phyloP scores from a whole-genome alignment of 345 rosid species.

The Salix exigua region DNA sequence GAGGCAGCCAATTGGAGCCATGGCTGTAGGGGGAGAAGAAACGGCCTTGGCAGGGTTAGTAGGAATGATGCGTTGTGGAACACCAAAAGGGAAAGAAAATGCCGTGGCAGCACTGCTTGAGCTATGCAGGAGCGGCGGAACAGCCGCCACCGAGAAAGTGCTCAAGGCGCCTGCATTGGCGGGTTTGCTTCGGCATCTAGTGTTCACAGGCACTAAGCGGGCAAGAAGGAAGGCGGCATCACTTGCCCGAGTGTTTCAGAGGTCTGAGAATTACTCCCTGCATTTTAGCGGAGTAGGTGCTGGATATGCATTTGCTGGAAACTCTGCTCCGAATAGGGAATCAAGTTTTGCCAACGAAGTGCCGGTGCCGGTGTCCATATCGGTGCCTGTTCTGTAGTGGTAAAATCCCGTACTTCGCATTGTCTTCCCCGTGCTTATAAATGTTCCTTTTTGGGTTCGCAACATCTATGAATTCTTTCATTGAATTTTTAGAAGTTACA shows the following conservation, averaged over 20 bases:
- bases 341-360: constrained; percentile 56
- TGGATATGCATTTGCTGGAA: constrained; percentile 61
- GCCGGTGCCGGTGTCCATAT: constrained; percentile 60
- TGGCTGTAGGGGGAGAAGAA: constrained; percentile 74
- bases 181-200: constrained; percentile 66
- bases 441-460: constrained; percentile 21
- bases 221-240: constrained; percentile 95
- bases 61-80: constrained; percentile 86
- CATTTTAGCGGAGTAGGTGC: constrained; percentile 53
- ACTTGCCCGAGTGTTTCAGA: constrained; percentile 83
- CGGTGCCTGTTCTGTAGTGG: constrained; percentile 63
- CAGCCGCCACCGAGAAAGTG: constrained; percentile 64
- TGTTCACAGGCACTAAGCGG: constrained; percentile 88
- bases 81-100: constrained; percentile 88
- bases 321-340: constrained; percentile 42
- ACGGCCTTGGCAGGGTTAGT: constrained; percentile 59
- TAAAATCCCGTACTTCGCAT: constrained; percentile 2
- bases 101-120: constrained; percentile 94
- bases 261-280: constrained; percentile 54
- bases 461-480: constrained; percentile 49
- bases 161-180: constrained; percentile 72
- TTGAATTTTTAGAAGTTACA: constrained; percentile 39
- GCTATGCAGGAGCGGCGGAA: constrained; percentile 76
- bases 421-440: constrained; percentile 9
- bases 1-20: constrained; percentile 72